phyloP scores from a whole-genome alignment of 1,284 basidiomycete genomes.

The Ganoderma boninense region DNA sequence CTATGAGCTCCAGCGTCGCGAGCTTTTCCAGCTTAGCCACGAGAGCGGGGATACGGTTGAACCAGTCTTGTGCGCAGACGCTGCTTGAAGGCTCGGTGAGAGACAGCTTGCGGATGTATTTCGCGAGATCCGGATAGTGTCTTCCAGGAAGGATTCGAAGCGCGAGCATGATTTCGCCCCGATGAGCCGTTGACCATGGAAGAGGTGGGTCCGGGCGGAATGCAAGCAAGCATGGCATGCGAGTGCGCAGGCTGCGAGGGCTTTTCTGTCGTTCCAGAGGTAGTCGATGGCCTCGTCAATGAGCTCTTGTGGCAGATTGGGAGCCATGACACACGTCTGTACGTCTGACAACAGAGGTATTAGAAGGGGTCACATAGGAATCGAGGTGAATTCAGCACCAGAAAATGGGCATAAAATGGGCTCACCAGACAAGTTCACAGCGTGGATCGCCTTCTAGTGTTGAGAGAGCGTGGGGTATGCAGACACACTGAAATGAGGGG shows the following conservation, averaged over 20 bases:
- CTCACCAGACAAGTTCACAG: background rate
- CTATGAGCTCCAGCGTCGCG: slow-evolving; percentile 28
- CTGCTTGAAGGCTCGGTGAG: slow-evolving; percentile 29
- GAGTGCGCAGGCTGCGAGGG: slow-evolving; percentile 45
- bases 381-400: background rate
- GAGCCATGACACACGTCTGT: slow-evolving; percentile 13
- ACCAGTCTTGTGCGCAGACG: slow-evolving; percentile 29
- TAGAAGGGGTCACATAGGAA: background rate
- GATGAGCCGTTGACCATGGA: slow-evolving; percentile 32
- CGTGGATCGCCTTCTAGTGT: background rate
- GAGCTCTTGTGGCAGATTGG: slow-evolving; percentile 39
- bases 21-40: slow-evolving; percentile 24
- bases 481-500: background rate
- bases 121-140: slow-evolving; percentile 17
- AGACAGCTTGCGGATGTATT: slow-evolving; percentile 29
- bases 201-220: slow-evolving; percentile 46
- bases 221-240: slow-evolving; percentile 45
- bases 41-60: slow-evolving; percentile 26
- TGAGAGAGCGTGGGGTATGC: background rate
- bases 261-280: slow-evolving; percentile 41
- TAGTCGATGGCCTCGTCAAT: slow-evolving; percentile 46
- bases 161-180: slow-evolving; percentile 24
- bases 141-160: slow-evolving; percentile 29
- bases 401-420: background rate
- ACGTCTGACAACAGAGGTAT: too few species aligned